These are phyloP conservation scores for Talaromyces nanjingensis DNA, from an alignment of 495 filamentous ascomycete genomes.

Conservation along the genomic window DNA sequence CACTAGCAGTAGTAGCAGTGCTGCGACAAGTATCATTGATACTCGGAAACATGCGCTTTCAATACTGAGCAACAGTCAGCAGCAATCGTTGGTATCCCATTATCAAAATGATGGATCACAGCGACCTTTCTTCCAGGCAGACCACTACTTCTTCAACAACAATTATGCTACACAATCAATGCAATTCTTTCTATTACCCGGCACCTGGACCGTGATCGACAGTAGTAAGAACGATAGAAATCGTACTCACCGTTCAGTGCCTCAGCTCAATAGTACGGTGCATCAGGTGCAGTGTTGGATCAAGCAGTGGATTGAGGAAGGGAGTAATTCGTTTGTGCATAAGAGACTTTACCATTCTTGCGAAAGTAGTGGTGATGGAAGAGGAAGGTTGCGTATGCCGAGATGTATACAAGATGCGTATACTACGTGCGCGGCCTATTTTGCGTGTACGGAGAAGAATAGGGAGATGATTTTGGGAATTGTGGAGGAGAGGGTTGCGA, in stretches of 20 bases:
- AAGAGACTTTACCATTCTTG: background rate
- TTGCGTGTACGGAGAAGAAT: constrained; percentile 3
- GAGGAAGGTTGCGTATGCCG: background rate
- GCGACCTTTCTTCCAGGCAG: background rate
- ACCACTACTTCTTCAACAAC: background rate
- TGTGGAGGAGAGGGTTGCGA: constrained; percentile 2
- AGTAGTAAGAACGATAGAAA: background rate
- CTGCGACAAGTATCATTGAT: background rate
- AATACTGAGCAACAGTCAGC: background rate
- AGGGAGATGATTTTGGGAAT: constrained; percentile 1
- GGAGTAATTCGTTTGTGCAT: constrained; percentile 7
- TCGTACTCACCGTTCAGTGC: background rate
- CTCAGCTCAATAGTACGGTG: background rate
- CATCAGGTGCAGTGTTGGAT: background rate
- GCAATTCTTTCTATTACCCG: background rate
- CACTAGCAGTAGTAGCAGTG: background rate
- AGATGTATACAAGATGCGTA: constrained; percentile 9
- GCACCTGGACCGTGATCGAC: background rate
- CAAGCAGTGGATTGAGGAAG: constrained; percentile 7
- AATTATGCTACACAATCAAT: background rate
- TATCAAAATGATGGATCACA: background rate
- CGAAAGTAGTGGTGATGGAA: background rate
- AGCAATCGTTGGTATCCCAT: background rate
- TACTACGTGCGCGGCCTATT: constrained; percentile 2
- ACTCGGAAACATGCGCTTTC: background rate